Base-by-base conservation (phyloP, 768 basidiomycete genomes). In the Hirschioporus abietinus region DNA sequence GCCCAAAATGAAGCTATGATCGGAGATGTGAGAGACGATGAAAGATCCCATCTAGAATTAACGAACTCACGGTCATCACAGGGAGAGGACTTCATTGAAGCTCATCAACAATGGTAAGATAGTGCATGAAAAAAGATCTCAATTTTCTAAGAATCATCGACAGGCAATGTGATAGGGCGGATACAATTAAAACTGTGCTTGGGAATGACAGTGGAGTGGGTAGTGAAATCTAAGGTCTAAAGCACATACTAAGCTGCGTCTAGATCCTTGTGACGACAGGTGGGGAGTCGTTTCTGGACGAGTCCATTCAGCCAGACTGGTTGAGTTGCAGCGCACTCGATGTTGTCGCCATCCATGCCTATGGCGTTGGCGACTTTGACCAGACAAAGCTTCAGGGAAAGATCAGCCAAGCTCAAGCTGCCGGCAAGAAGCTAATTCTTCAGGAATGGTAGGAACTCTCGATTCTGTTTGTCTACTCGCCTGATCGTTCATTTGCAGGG, bases 321-420 rank as follows among this genome's bases (percentile, higher is more conserved):
- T 68, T 75, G 24, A 67, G 58, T 57, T 75, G 76, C 67, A 59
- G 35, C 52, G 71, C 72, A 1, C 73, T 80, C 60, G 78, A 78
- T 67, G 76, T 76, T 5, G 71, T 78, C 63, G 74, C 78, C 35
- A 77, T 80, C 63, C 79, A 81, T 62, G 77, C 78, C 25, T 80
- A 80, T 70, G 76, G 70, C 26, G 62, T 65, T 35, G 76, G 74
- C 35, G 75, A 78, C 70, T 72, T 73, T 63, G 66, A 63, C 64
- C 74, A 72, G 2, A 68, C 70, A 25, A 65, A 67, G 17, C 68
- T 74, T 59, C 60, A 71, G 68, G 66, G 67, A 3, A 74, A 74
- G n/a, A 72, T 78, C 42, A 69, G 71, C 35, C 74, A 75, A 60
- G 78, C 77, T 0, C 67, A 76, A 65, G 64, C 70, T 7, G 76